phyloP scores from a whole-genome alignment of 163 green algal species.

The Prototheca wickerhamii region DNA sequence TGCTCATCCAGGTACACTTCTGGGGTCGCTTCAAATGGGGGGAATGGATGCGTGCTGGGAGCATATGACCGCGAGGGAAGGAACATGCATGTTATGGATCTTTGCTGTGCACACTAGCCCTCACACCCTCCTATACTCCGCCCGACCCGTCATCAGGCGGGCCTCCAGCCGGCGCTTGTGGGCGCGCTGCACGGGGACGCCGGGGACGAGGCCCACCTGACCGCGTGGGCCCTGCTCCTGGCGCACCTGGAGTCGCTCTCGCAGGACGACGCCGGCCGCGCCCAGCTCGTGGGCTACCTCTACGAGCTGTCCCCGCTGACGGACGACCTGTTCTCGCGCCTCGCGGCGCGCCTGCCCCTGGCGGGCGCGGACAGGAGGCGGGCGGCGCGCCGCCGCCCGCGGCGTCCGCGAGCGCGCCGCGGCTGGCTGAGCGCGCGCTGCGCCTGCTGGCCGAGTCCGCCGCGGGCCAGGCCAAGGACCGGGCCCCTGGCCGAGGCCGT shows the following conservation, averaged over 20 bases:
- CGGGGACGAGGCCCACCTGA: constrained; percentile 11
- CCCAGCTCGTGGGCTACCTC: constrained; percentile 34
- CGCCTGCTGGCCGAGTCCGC: not conserved
- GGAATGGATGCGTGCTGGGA: too few species aligned
- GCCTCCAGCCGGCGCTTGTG: not conserved
- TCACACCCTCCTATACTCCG: too few species aligned
- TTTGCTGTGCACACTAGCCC: too few species aligned
- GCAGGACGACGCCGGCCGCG: constrained; percentile 11
- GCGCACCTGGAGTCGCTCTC: constrained; percentile 32
- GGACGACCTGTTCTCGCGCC: constrained; percentile 32
- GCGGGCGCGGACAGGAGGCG: not conserved
- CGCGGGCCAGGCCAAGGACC: not conserved
- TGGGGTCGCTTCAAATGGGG: too few species aligned
- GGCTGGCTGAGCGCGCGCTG: not conserved
- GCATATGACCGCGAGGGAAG: too few species aligned
- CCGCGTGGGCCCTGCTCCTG: constrained; percentile 59
- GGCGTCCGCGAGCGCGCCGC: not conserved
- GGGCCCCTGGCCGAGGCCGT: constrained; percentile 21
- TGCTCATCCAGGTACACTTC: too few species aligned
- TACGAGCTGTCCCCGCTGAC: constrained; percentile 41
- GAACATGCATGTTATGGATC: too few species aligned
- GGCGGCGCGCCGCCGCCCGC: not conserved
- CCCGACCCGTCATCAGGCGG: too few species aligned
- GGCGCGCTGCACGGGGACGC: constrained; percentile 5
- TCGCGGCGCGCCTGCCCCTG: constrained; percentile 49